These are phyloP conservation scores for Arabidopsis suecica DNA, from an alignment of 345 rosid genomes.

Conservation along the genomic window DNA sequence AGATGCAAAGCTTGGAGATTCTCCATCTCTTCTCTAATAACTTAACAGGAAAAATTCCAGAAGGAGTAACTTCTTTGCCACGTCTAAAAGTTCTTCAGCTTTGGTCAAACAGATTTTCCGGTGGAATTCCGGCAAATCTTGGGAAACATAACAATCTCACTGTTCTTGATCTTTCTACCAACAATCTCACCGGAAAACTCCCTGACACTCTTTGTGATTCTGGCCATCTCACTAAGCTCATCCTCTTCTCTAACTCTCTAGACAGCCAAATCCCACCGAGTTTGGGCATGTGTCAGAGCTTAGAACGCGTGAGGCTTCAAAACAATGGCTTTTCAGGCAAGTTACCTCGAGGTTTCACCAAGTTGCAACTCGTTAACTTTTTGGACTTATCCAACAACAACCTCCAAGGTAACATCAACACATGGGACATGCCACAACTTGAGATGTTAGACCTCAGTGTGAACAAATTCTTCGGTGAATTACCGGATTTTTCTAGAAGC, in stretches of 20 bases:
- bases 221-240: conserved; percentile 73
- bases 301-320: conserved; percentile 78
- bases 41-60: conserved; percentile 68
- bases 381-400: conserved; percentile 78
- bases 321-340: conserved; percentile 65
- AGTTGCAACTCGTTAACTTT: conserved; percentile 69
- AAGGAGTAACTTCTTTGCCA: conserved; percentile 63
- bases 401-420: conserved; percentile 60
- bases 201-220: conserved; percentile 73
- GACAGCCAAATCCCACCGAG: conserved; percentile 60
- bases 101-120: conserved; percentile 78
- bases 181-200: conserved; percentile 70
- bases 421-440: conserved; percentile 77
- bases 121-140: conserved; percentile 70
- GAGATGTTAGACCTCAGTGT: conserved; percentile 73
- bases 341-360: conserved; percentile 56
- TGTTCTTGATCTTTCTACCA: conserved; percentile 81
- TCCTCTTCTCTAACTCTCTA: conserved; percentile 82
- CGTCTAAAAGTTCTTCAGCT: conserved; percentile 84
- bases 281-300: conserved; percentile 62
- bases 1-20: conserved; percentile 67
- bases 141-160: conserved; percentile 73
- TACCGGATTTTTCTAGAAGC: conserved; percentile 66
- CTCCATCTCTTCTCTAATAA: conserved; percentile 89
- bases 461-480: conserved; percentile 63